Percentiles rank a stretch among this genome's conserved stretches.
These are phyloP conservation scores for Fragosphaeria purpurea DNA, from an alignment of 2,329 filamentous ascomycete genomes.

Conservation along the genomic window DNA sequence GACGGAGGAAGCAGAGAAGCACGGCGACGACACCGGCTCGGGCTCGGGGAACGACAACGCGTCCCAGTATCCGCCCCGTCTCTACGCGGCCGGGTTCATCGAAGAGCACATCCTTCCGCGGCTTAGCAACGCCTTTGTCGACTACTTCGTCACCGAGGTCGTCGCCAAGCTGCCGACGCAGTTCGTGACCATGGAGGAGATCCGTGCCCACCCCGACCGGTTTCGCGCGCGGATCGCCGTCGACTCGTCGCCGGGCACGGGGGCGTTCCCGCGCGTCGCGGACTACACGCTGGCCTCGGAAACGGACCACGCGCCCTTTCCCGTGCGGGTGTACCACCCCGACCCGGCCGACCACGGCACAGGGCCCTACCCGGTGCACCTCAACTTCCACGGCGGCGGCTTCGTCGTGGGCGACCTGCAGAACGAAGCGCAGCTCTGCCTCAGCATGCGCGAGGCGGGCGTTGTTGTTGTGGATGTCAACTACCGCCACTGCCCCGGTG, in stretches of 20 bases:
- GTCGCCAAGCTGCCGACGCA: background rate
- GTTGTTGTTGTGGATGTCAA: constrained; percentile 29
- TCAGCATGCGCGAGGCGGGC: constrained; percentile 27
- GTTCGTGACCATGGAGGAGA: background rate
- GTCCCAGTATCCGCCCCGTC: background rate
- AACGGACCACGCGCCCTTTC: constrained; percentile 5
- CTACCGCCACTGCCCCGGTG: constrained; percentile 30
- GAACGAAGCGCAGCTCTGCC: constrained; percentile 23
- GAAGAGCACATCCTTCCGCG: constrained; percentile 11
- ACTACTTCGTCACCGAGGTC: constrained; percentile 3
- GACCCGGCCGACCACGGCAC: constrained; percentile 4
- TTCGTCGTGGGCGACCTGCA: constrained; percentile 26
- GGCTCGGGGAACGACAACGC: background rate
- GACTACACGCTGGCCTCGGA: constrained; percentile 3
- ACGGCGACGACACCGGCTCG: constrained; percentile 23
- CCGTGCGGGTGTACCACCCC: constrained; percentile 8
- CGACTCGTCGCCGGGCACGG: constrained; percentile 5
- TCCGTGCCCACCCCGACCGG: constrained; percentile 6
- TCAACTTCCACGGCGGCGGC: constrained; percentile 22
- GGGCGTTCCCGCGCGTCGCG: constrained; percentile 6
- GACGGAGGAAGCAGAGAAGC: constrained; percentile 28
- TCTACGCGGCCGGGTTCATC: constrained; percentile 8
- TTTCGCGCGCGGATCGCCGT: constrained; percentile 2
- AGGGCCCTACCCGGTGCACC: constrained; percentile 9
- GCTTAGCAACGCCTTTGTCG: constrained; percentile 9